Conservation (phyloP, 2,329 filamentous ascomycete species). For the Cercospora janseana region DNA sequence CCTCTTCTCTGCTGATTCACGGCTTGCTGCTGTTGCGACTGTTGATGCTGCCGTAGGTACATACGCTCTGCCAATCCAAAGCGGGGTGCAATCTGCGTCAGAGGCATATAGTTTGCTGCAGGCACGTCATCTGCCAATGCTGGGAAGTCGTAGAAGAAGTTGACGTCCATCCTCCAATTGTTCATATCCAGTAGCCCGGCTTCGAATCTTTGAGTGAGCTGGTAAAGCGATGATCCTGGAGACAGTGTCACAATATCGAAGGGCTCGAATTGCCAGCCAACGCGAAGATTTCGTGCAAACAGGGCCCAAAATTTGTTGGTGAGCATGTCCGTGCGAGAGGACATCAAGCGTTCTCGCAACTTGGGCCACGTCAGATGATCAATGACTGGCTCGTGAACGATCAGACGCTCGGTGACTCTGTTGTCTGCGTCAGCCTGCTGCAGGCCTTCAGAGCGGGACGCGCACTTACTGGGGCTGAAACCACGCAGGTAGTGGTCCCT, state of each 20-base stretch:
- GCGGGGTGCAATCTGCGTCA: conserved; percentile 21
- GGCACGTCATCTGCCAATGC: conserved; percentile 25
- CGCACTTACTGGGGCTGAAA: conserved; percentile 25
- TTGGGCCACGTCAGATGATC: conserved; percentile 28
- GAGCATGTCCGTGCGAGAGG: conserved; percentile 21
- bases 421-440: conserved; percentile 13
- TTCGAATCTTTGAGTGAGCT: conserved; percentile 23
- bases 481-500: conserved; percentile 26
- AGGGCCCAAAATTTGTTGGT: conserved; percentile 28
- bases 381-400: conserved; percentile 28
- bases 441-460: neutral
- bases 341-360: conserved; percentile 23
- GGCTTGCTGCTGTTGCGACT: conserved; percentile 3
- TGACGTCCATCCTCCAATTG: conserved; percentile 28
- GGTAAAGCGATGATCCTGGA: conserved; percentile 19
- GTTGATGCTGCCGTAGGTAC: neutral
- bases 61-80: conserved; percentile 19
- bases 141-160: conserved; percentile 27
- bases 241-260: conserved; percentile 22
- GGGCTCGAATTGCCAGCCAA: conserved; percentile 25
- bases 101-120: conserved; percentile 25
- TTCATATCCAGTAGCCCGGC: conserved; percentile 23
- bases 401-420: conserved; percentile 24
- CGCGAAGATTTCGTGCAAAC: conserved; percentile 22
- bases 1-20: conserved; percentile 15